Base-by-base conservation (phyloP, 441 rosid genomes). In the Gossypium trilobum region DNA sequence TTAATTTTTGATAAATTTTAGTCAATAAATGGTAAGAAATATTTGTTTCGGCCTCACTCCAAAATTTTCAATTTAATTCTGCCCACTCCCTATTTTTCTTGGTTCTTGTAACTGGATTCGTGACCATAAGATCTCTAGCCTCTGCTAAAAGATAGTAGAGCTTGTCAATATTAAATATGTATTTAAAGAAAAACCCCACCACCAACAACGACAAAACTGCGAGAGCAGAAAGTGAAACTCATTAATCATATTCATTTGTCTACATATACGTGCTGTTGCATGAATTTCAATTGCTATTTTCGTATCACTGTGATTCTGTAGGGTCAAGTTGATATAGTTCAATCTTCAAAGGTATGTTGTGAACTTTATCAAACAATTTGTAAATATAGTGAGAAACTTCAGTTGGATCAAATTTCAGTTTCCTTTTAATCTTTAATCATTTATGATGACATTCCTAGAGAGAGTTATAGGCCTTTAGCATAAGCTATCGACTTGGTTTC, bases 331-430 rank as follows among this genome's bases (percentile, higher is more conserved):
- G 56, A 7, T 23, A 36, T 5, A 4, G 14, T 33, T 56, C 73
- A 19, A 7, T 56, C 60, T 27, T 16, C 60, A 16, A 68, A 51
- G 72, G 60, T 68, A 51, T 46, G 2, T 8, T 13, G 13, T 68
- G 16, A 29, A 68, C 60, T 52, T 68, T 16, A 52, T 68, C 60
- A 68, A 51, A 5, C 71, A 48, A 10, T 68, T 68, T 27, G 23
- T n/a, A 50, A 0, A 27, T 14, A 27, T 0, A 22, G 20, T 6
- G 1, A 8, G 25, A 29, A 68, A 48, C 71, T 51, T 48, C 22
- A 23, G 25, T 7, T 50, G 9, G 17, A 1, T 65, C 5, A 8
- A 27, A 7, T 19, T 25, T 16, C 25, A 6, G 9, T 36, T 36
- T 9, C 51, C 13, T 19, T 33, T 33, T 2, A 19, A 31, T 33